Evolutionary conservation across 2,329 filamentous ascomycete genomes (phyloP).

Genomic region (Hymenoscyphus infarciens): DNA sequence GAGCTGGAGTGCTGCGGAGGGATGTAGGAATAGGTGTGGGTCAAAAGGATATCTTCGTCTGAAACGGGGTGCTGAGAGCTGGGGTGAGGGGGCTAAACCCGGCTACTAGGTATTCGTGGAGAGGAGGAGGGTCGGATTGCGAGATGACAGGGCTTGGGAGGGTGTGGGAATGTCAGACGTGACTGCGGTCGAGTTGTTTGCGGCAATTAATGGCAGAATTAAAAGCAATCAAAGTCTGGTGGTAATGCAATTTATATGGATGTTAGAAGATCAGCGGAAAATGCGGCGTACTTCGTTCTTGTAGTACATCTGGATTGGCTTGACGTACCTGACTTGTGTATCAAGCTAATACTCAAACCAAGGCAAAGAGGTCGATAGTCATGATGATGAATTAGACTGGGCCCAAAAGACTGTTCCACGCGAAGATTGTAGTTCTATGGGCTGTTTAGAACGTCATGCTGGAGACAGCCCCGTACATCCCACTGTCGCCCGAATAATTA

Average conservation of each 20-base stretch:
- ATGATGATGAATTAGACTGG: slow-evolving; percentile 4
- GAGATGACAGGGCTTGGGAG: not conserved
- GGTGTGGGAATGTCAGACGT: not conserved
- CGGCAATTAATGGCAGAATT: not conserved
- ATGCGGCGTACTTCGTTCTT: not conserved
- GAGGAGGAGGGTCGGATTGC: slow-evolving; percentile 3
- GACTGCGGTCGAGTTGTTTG: slow-evolving; percentile 3
- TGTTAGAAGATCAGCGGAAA: not conserved
- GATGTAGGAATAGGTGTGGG: slow-evolving; percentile 9
- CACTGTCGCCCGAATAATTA: not conserved
- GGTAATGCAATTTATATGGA: not conserved
- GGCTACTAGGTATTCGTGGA: slow-evolving; percentile 12
- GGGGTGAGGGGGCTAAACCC: slow-evolving; percentile 5
- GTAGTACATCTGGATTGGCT: not conserved
- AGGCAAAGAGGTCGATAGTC: not conserved
- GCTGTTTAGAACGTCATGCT: not conserved
- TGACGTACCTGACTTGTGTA: not conserved
- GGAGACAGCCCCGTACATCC: slow-evolving; percentile 2
- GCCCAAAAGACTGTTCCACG: not conserved
- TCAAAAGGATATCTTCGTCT: slow-evolving; percentile 9
- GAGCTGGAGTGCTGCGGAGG: slow-evolving; percentile 11
- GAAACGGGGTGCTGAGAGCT: slow-evolving; percentile 10
- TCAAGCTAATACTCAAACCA: slow-evolving; percentile 1
- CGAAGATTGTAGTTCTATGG: not conserved
- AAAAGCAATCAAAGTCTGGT: not conserved